Conservation (phyloP, 1,284 basidiomycete species). For the Cryptococcus deneoformans region DNA sequence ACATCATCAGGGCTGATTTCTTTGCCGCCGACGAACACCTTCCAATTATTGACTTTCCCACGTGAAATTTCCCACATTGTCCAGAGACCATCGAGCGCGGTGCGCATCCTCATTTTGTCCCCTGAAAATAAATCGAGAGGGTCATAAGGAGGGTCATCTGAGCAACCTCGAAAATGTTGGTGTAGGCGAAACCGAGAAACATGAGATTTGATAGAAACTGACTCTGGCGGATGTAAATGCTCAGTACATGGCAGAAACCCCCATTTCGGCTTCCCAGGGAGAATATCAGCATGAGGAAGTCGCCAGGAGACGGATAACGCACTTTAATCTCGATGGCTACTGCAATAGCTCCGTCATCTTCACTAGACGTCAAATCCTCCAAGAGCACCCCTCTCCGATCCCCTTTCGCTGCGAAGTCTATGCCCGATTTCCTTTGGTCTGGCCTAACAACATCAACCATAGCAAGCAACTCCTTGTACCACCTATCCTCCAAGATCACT, state of each 20-base stretch:
- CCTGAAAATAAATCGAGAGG: constrained; percentile 83
- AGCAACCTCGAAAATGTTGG: constrained; percentile 54
- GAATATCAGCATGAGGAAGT: not conserved
- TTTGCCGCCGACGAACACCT: constrained; percentile 67
- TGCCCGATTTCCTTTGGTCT: constrained; percentile 56
- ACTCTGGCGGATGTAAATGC: constrained; percentile 59
- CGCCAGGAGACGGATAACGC: constrained; percentile 14
- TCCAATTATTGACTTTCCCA: constrained; percentile 73
- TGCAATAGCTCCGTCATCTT: constrained; percentile 37
- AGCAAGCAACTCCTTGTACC: constrained; percentile 60
- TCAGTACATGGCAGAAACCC: constrained; percentile 69
- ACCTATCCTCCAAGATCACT: constrained; percentile 58
- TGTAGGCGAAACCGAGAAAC: constrained; percentile 90
- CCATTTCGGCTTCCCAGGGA: constrained; percentile 81
- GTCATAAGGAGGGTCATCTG: constrained; percentile 58
- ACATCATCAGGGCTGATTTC: constrained; percentile 62
- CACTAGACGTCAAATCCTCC: constrained; percentile 61
- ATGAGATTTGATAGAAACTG: constrained; percentile 60
- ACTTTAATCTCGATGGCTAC: constrained; percentile 83
- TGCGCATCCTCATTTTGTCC: constrained; percentile 56
- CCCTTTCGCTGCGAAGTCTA: constrained; percentile 48
- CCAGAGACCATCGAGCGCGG: constrained; percentile 72
- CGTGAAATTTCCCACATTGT: constrained; percentile 62
- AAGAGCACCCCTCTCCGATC: constrained; percentile 56
- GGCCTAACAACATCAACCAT: constrained; percentile 58